Evolutionary conservation across 306 rosid species (phyloP), one percentile per base, ranked within the genome.

Genomic region (Glycyrrhiza uralensis): DNA sequence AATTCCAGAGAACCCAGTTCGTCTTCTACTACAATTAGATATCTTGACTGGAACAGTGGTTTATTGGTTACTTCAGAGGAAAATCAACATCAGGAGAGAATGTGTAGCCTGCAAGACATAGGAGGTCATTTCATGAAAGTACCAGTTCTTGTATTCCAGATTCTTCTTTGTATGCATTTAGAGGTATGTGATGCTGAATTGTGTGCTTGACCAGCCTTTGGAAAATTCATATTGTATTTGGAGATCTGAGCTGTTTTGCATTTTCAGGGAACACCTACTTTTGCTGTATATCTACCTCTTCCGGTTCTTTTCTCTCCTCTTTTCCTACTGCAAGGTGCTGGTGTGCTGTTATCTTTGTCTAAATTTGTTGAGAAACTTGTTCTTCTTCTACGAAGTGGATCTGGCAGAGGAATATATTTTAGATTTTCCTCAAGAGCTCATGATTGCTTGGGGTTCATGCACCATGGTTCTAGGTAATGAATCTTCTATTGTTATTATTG

Each of bases 91-190:
- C 81, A 79, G 50, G 89, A 80, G 36, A 83, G 92, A 82, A 69
- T 89, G 54, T 95, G 97, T 77, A 87, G 93, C 83, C 87, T 89
- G 78, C 99, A 89, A 85, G 97, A 95, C 78, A 69, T 95, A 74
- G 99, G 99, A 35, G 99, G 99, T 29, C 99, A 92, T 84, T 69
- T 92, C 72, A 85, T 95, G 89, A 95, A 95, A 87, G 81, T 95
- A 63, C 99, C 99, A 7, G 65, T 92, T 47, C 84, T 92, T 80
- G 84, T 79, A 52, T 95, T 95, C 77, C 96, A 95, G 83, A 49
- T 95, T 78, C 92, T 95, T 58, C 96, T 95, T n/a, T 92, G 97
- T 61, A 92, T 95, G 99, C 87, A 77, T 38, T 86, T 95, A 72
- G 96, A 90, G 96, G 99, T 95, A 84, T 26, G 81, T 45, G 19